phyloP scores from a whole-genome alignment of 2,329 filamentous ascomycete species.

The Eutypa lata region DNA sequence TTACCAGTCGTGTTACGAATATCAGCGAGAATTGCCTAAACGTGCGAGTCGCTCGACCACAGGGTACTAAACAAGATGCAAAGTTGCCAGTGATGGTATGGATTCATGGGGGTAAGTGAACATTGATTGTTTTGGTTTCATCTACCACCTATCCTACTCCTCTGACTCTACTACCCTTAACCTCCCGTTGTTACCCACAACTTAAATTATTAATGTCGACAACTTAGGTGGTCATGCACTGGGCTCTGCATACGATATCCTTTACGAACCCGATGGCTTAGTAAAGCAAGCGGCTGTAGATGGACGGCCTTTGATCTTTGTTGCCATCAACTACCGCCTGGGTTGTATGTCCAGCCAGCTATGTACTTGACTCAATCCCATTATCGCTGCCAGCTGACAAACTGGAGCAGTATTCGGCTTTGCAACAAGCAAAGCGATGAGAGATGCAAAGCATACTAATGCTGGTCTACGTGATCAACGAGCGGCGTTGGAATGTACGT shows the following conservation, averaged over 20 bases:
- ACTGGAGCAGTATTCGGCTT: slow-evolving; percentile 19
- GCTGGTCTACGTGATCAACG: slow-evolving; percentile 29
- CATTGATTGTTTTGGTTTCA: neutral
- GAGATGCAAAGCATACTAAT: slow-evolving; percentile 21
- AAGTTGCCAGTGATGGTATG: slow-evolving; percentile 22
- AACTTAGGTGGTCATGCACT: slow-evolving; percentile 21
- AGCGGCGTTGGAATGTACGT: slow-evolving; percentile 27
- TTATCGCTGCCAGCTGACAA: too few species aligned
- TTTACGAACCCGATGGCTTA: slow-evolving; percentile 21
- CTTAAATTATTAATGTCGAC: too few species aligned
- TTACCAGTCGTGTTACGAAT: slow-evolving; percentile 16
- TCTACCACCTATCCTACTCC: too few species aligned
- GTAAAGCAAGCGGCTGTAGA: slow-evolving; percentile 16
- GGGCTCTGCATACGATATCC: slow-evolving; percentile 18
- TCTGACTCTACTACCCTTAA: too few species aligned
- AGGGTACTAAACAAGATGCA: slow-evolving; percentile 3
- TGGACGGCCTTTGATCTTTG: slow-evolving; percentile 17
- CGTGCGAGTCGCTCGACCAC: slow-evolving; percentile 19
- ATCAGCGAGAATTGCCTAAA: slow-evolving; percentile 24
- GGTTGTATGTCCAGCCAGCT: slow-evolving; percentile 12
- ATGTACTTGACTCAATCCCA: too few species aligned
- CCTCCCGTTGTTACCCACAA: too few species aligned
- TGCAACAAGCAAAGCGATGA: slow-evolving; percentile 18
- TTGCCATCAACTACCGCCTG: slow-evolving; percentile 22
- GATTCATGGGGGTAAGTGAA: slow-evolving; percentile 20